A percentile compares a stretch with the other conserved stretches of the same genome.
Conservation (phyloP, 306 rosid genomes). For the Vigna nakashimae region DNA sequence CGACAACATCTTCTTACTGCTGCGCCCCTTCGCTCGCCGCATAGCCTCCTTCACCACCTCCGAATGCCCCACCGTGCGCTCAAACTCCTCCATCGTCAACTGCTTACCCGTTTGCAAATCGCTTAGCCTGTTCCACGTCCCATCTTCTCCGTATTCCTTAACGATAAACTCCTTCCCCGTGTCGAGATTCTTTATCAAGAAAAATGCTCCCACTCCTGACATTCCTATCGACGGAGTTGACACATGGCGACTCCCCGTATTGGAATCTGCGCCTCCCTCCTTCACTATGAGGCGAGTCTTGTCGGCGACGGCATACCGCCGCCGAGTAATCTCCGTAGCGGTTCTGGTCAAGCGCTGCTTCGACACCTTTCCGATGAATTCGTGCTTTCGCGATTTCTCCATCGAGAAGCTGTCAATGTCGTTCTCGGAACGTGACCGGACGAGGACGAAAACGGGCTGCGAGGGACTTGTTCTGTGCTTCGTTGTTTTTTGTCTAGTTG, state of each 20-base stretch:
- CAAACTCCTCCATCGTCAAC: slow-evolving; percentile 87
- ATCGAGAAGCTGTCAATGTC: slow-evolving; percentile 58
- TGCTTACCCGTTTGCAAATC: slow-evolving; percentile 87
- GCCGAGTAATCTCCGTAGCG: slow-evolving; percentile 36
- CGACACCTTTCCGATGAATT: slow-evolving; percentile 57
- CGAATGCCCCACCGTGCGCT: slow-evolving; percentile 70
- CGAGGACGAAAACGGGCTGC: slow-evolving; percentile 46
- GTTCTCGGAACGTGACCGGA: slow-evolving; percentile 73
- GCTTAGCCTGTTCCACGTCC: slow-evolving; percentile 78
- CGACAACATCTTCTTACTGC: slow-evolving; percentile 50
- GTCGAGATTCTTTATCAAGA: slow-evolving; percentile 78
- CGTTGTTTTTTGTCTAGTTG: not conserved
- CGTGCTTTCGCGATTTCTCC: slow-evolving; percentile 56
- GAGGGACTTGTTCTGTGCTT: not conserved
- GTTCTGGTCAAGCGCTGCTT: slow-evolving; percentile 75
- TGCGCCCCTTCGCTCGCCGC: slow-evolving; percentile 55
- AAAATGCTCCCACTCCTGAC: slow-evolving; percentile 58
- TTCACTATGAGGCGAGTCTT: not conserved
- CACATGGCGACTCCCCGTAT: not conserved
- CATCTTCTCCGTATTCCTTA: slow-evolving; percentile 69
- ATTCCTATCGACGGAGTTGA: slow-evolving; percentile 24
- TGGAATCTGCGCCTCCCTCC: not conserved
- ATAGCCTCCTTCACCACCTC: slow-evolving; percentile 70
- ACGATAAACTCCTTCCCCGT: slow-evolving; percentile 88
- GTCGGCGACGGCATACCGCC: not conserved